Evolutionary conservation across 1,284 basidiomycete genomes (phyloP).

Genomic region (Butyriboletus appendiculatus): DNA sequence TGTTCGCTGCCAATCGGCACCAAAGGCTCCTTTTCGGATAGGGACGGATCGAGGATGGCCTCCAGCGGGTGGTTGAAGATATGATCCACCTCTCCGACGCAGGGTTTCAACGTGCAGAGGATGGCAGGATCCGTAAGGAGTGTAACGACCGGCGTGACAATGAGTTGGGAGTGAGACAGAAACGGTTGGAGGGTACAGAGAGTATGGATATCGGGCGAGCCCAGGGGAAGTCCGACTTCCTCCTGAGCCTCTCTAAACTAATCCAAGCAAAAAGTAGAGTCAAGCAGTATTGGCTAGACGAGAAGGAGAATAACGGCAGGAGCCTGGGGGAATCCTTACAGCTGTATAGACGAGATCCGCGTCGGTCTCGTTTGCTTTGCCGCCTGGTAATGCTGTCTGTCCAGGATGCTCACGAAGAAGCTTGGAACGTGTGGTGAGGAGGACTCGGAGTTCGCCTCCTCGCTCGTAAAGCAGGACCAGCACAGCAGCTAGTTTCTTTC

Average conservation of each 20-base stretch:
- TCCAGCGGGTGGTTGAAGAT: constrained; percentile 82
- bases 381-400: constrained; percentile 83
- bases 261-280: not conserved
- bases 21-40: constrained; percentile 49
- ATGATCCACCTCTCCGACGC: constrained; percentile 68
- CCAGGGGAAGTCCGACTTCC: constrained; percentile 71
- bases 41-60: constrained; percentile 61
- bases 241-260: constrained; percentile 82
- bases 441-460: constrained; percentile 64
- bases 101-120: constrained; percentile 53
- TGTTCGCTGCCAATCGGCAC: constrained; percentile 61
- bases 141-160: constrained; percentile 75
- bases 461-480: constrained; percentile 77
- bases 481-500: constrained; percentile 66
- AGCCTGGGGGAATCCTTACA: constrained; percentile 44
- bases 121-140: constrained; percentile 57
- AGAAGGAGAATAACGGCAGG: not conserved
- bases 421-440: constrained; percentile 85
- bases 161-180: constrained; percentile 60
- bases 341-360: constrained; percentile 66
- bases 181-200: constrained; percentile 73
- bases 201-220: constrained; percentile 57
- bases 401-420: constrained; percentile 74
- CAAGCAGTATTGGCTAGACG: not conserved
- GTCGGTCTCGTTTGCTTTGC: constrained; percentile 75